These are phyloP conservation scores for Coemansia sp. DNA, from an alignment of 192 early-diverging fungal genomes.

Conservation along the genomic window DNA sequence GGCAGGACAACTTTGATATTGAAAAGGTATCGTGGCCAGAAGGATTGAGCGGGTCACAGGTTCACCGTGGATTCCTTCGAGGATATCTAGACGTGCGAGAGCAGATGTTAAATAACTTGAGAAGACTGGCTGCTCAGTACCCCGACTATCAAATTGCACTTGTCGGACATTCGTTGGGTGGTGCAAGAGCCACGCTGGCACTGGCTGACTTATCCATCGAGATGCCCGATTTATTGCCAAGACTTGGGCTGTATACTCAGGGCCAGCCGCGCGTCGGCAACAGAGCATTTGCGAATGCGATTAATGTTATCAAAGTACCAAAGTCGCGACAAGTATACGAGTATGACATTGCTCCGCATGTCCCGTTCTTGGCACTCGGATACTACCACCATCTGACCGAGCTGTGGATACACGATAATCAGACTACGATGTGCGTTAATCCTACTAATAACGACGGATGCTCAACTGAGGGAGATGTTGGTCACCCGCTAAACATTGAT, in stretches of 20 bases:
- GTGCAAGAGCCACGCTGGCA: conserved; percentile 35
- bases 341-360: conserved; percentile 29
- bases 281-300: conserved; percentile 26
- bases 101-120: conserved; percentile 13
- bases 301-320: conserved; percentile 19
- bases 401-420: conserved; percentile 35
- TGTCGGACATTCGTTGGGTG: conserved; percentile 48
- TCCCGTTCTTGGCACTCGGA: conserved; percentile 27
- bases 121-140: conserved; percentile 15
- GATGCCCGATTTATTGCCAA: conserved; percentile 14
- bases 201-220: conserved; percentile 26
- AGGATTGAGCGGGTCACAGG: conserved; percentile 19
- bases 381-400: conserved; percentile 39
- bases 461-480: conserved; percentile 6
- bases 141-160: conserved; percentile 37
- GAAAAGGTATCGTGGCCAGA: conserved; percentile 27
- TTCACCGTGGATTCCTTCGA: conserved; percentile 46
- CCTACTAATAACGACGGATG: conserved; percentile 18
- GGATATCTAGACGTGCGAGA: conserved; percentile 26
- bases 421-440: conserved; percentile 19
- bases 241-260: conserved; percentile 30
- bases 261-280: conserved; percentile 51
- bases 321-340: conserved; percentile 41
- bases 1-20: conserved; percentile 35
- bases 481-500: conserved; percentile 9